phyloP scores from a whole-genome alignment of 352 stramenopile genomes.

The Pythium aquatile region DNA sequence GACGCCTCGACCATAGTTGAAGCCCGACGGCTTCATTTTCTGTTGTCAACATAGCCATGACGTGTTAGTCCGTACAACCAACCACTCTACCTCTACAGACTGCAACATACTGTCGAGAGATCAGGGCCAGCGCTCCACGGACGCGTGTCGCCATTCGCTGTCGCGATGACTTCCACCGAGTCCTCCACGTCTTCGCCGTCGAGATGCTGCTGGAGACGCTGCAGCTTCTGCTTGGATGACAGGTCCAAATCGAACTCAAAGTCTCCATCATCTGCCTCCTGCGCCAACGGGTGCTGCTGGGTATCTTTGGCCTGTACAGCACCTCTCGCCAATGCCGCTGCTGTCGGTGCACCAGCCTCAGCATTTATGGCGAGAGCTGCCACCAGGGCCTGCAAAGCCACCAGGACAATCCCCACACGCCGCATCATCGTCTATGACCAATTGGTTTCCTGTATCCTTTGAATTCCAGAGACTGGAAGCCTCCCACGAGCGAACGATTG shows the following conservation, averaged over 20 bases:
- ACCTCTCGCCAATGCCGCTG: background rate
- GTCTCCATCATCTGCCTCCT: slow-evolving; percentile 18
- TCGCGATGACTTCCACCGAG: slow-evolving; percentile 1
- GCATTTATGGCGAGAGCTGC: background rate
- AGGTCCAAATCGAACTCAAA: slow-evolving; percentile 30
- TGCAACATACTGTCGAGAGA: slow-evolving; percentile 11
- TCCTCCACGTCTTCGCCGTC: slow-evolving; percentile 9
- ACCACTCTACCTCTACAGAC: background rate
- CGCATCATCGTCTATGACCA: background rate
- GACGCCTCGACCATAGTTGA: slow-evolving; percentile 29
- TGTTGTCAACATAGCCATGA: background rate
- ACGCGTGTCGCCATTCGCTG: background rate
- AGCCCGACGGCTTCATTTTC: slow-evolving; percentile 18
- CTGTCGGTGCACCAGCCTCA: background rate
- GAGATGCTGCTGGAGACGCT: slow-evolving; percentile 5
- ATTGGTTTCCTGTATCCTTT: background rate
- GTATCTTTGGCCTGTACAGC: background rate
- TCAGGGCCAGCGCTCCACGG: slow-evolving; percentile 7
- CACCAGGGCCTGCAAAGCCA: background rate
- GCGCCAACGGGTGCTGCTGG: slow-evolving; percentile 5
- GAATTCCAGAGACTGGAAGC: background rate
- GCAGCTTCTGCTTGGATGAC: slow-evolving; percentile 22
- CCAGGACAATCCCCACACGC: background rate
- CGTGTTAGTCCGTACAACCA: background rate
- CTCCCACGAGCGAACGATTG: background rate